Percentiles rank a stretch among this genome's conserved stretches.
These are phyloP conservation scores for Fagus crenata DNA, from an alignment of 306 rosid genomes.

Conservation along the genomic window DNA sequence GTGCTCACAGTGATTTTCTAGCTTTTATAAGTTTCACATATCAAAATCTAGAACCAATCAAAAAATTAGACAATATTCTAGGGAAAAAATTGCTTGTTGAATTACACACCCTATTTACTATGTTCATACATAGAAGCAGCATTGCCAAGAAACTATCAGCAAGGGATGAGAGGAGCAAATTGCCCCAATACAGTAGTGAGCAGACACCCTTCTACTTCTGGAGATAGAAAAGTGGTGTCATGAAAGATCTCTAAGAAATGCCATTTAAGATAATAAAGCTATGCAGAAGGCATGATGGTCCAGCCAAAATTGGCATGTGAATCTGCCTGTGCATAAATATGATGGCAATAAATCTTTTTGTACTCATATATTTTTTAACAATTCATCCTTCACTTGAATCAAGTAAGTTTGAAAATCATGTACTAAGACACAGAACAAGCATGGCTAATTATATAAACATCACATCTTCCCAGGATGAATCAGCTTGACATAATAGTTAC, in stretches of 20 bases:
- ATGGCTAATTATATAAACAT: not conserved
- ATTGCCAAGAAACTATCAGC: not conserved
- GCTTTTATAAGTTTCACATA: not conserved
- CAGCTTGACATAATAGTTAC: constrained; percentile 14
- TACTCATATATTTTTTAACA: not conserved
- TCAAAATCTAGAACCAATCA: not conserved
- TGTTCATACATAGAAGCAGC: not conserved
- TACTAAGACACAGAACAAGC: not conserved
- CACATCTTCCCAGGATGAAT: constrained; percentile 12
- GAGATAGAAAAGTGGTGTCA: not conserved
- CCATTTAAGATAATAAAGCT: not conserved
- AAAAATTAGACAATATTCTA: not conserved
- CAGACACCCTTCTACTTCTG: not conserved
- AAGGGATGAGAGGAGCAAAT: not conserved
- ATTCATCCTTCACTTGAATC: constrained; percentile 7
- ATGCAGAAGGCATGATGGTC: not conserved
- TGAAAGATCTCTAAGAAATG: not conserved
- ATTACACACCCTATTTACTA: not conserved
- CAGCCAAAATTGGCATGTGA: not conserved
- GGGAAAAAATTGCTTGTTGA: not conserved
- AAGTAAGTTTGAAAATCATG: not conserved
- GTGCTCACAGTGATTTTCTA: not conserved
- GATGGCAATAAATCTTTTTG: not conserved
- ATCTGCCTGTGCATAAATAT: not conserved
- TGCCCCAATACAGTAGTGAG: not conserved